Base-by-base conservation (phyloP, 2,329 filamentous ascomycete genomes). In the Claviceps sp. region DNA sequence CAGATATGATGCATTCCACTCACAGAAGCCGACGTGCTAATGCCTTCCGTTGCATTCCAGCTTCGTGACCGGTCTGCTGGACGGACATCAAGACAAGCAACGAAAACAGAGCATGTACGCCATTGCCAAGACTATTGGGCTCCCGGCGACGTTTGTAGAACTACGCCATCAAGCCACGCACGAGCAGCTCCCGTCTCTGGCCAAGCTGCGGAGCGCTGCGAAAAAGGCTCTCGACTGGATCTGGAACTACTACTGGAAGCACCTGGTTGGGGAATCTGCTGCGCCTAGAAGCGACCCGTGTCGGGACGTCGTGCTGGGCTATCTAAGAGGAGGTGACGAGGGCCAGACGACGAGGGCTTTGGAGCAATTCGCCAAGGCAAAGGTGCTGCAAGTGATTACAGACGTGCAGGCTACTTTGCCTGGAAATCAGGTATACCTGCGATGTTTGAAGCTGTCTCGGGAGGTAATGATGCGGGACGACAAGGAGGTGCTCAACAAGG, bases 81-180 rank as follows among this genome's bases (percentile, higher is more conserved):
- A 93, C 65, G 78, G 82, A 47, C 82, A 85, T 60, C 83, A 84
- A 65, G 77, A 82, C 67, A 82, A 78, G 64, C 76, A 72, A 62
- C 76, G 72, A 65, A 87, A 80, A 70, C 77, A 77, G 70, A 84
- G 76, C 68, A 89, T 89, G 85, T 85, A 86, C 66, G 75, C 78
- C 43, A 74, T 85, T 24, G 85, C 84, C 54, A 82, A 79, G 64
- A 80, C 75, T 41, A 79, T 88, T 53, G 81, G 79, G 0, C 69
- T 89, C 53, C 85, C 85, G 0, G 81, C 84, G 0, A 84, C 85
- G 0, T 94, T 95, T 66, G 89, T 96, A 51, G 89, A 95, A 71
- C 73, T 94, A 54, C 80, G 90, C 46, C 90, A 96, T 65, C 87
- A 94, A 69, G 87, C 87, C 44, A 94, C 89, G 42, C 90, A 97